These are phyloP conservation scores for Nannizziopsis arthrosporioides DNA, from an alignment of 2,329 filamentous ascomycete genomes.

Conservation along the genomic window DNA sequence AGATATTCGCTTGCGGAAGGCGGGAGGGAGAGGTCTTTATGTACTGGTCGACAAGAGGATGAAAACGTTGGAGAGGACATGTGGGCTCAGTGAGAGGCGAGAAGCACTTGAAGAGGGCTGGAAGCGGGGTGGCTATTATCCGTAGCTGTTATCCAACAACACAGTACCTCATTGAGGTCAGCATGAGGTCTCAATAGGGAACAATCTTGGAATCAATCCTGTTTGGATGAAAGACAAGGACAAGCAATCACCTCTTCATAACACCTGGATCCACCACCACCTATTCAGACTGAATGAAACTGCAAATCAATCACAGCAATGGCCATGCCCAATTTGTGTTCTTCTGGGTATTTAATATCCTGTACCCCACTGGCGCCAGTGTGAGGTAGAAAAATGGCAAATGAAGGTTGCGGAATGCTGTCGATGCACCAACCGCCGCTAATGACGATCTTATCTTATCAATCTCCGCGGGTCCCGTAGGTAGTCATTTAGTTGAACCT, in stretches of 20 bases:
- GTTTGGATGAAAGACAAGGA: too few relatives aligned
- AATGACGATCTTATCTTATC: conserved; percentile 19
- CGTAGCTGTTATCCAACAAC: background rate
- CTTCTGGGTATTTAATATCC: too few relatives aligned
- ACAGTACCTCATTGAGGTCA: conserved; percentile 1
- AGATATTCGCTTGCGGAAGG: background rate
- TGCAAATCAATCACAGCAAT: too few relatives aligned
- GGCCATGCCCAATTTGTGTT: too few relatives aligned
- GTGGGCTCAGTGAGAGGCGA: background rate
- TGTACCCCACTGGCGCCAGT: too few relatives aligned
- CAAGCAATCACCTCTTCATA: background rate
- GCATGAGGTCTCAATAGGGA: background rate
- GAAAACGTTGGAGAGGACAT: background rate
- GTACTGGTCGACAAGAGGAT: background rate
- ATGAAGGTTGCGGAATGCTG: background rate
- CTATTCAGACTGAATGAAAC: too few relatives aligned
- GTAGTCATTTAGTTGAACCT: background rate
- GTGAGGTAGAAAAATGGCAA: too few relatives aligned
- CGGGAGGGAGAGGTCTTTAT: too few relatives aligned
- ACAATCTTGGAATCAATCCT: too few relatives aligned
- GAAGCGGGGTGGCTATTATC: background rate
- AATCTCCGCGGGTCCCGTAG: conserved; percentile 15
- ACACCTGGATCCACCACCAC: too few relatives aligned
- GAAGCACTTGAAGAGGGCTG: background rate
- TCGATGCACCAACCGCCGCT: background rate